A percentile compares a stretch with the other conserved stretches of the same genome.
Evolutionary conservation across 257 asterid species (phyloP).

Genomic region (Salvia miltiorrhiza): DNA sequence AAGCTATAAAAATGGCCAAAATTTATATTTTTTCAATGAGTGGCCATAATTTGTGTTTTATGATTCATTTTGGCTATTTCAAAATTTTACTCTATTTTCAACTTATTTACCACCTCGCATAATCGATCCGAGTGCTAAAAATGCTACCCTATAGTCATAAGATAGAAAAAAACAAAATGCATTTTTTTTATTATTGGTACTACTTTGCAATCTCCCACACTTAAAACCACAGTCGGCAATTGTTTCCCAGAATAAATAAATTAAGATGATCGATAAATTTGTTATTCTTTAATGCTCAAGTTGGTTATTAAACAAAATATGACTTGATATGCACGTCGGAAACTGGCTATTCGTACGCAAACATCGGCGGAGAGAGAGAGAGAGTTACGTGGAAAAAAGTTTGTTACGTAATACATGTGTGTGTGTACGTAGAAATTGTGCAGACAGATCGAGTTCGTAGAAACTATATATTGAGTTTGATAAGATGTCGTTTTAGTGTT

Average conservation of each 20-base stretch:
- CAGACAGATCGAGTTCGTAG: too few relatives aligned
- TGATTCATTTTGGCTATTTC: too few relatives aligned
- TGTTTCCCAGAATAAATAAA: not conserved
- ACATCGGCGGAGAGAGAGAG: not conserved
- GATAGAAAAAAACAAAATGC: too few relatives aligned
- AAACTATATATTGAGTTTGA: conserved; percentile 36
- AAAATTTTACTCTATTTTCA: too few relatives aligned
- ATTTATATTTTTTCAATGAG: too few relatives aligned
- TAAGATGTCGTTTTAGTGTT: conserved; percentile 79
- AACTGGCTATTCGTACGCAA: conserved; percentile 4
- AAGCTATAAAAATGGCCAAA: too few relatives aligned
- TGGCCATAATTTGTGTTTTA: too few relatives aligned
- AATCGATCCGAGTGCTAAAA: too few relatives aligned
- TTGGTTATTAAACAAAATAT: not conserved
- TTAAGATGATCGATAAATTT: not conserved
- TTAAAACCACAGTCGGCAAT: not conserved
- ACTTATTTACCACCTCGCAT: too few relatives aligned
- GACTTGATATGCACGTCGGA: conserved; percentile 2
- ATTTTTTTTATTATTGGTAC: not conserved
- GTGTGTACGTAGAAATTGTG: conserved; percentile 38
- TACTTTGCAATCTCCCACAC: not conserved
- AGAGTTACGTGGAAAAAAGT: too few relatives aligned
- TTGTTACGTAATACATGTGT: conserved; percentile 37
- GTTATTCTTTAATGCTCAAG: not conserved
- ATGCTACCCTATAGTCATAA: too few relatives aligned